Evolutionary conservation across 2,329 filamentous ascomycete genomes (phyloP).

Genomic region (Colletotrichum navitas): DNA sequence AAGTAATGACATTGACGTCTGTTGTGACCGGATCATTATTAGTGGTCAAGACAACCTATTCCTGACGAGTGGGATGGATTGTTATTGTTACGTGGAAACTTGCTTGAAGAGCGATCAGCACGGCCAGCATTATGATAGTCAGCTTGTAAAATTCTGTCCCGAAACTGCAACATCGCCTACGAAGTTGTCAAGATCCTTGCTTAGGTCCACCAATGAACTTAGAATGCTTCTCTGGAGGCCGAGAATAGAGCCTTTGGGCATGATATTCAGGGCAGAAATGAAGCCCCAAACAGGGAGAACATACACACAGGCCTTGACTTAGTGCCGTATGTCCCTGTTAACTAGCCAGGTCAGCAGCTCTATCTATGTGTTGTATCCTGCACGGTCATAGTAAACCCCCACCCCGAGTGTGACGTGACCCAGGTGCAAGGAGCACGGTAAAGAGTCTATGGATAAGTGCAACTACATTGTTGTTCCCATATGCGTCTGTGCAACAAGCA

Average conservation of each 20-base stretch:
- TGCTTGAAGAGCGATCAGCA: no score
- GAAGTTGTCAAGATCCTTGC: background rate
- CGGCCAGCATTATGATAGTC: no score
- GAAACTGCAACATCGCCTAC: background rate
- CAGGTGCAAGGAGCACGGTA: background rate
- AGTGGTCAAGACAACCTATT: no score
- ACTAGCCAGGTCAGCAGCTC: background rate
- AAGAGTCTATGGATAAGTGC: background rate
- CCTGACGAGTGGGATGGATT: no score
- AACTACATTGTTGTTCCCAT: background rate
- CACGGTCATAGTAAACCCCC: background rate
- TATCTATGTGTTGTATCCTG: constrained; percentile 9
- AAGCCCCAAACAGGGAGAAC: constrained; percentile 8
- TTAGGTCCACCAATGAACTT: background rate
- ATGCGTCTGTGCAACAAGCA: background rate
- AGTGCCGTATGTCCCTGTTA: background rate
- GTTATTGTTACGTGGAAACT: no score
- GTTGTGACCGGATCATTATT: no score
- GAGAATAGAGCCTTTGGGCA: background rate
- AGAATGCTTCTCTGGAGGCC: background rate
- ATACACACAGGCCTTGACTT: constrained; percentile 3
- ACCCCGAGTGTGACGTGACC: constrained; percentile 8
- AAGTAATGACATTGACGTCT: no score
- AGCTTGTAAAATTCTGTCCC: no score
- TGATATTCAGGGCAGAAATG: constrained; percentile 20